phyloP scores from a whole-genome alignment of 306 rosid genomes.

The Medicago arabica region DNA sequence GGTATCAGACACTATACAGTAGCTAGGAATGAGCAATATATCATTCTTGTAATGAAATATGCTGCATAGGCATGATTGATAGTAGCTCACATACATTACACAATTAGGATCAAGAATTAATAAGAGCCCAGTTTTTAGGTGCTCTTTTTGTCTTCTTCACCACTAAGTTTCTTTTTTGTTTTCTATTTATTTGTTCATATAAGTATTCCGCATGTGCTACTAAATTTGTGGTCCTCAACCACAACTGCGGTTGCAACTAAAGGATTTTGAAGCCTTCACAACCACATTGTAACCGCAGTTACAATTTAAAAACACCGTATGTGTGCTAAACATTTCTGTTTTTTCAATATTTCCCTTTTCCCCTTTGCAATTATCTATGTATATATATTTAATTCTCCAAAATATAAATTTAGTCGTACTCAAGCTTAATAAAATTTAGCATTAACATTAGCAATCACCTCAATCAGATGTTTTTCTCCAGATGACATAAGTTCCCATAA shows the following conservation, averaged over 20 bases:
- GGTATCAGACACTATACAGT: conserved; percentile 6
- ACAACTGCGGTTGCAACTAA: background rate
- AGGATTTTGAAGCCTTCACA: background rate
- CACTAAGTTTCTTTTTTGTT: background rate
- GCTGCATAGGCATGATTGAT: conserved; percentile 7
- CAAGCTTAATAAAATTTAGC: conserved; percentile 12
- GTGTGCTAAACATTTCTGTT: background rate
- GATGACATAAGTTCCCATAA: conserved; percentile 95
- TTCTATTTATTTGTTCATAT: conserved; percentile 7
- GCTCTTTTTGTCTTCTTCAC: conserved; percentile 1
- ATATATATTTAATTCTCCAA: conserved; percentile 22
- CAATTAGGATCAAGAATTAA: conserved; percentile 24
- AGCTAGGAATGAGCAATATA: conserved; percentile 2
- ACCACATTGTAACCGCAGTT: background rate
- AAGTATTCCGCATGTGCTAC: background rate
- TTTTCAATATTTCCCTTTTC: conserved; percentile 17
- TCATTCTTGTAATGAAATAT: conserved; percentile 26
- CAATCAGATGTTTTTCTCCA: conserved; percentile 84
- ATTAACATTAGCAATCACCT: conserved; percentile 55
- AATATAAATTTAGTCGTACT: conserved; percentile 26
- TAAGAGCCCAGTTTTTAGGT: conserved; percentile 7
- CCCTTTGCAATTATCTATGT: conserved; percentile 1
- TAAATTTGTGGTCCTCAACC: conserved; percentile 8
- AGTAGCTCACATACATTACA: conserved; percentile 8
- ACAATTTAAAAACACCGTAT: background rate